Conservation (phyloP, 805 yeast genomes). For the Candida insectorum region DNA sequence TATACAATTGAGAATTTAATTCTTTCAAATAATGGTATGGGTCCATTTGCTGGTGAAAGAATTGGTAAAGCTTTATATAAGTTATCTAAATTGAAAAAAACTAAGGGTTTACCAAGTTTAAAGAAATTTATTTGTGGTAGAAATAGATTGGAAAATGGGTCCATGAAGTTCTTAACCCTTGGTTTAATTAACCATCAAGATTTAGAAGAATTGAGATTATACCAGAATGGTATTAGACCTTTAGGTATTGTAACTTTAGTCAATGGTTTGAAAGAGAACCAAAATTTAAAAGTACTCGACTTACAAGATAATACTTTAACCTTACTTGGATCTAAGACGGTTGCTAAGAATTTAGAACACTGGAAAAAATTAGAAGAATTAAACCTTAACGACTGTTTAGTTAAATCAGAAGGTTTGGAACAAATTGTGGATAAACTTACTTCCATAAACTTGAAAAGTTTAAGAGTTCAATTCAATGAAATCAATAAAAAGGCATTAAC, state of each 20-base stretch:
- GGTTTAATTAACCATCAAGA: slow-evolving; percentile 80
- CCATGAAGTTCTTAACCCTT: slow-evolving; percentile 77
- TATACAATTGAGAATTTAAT: slow-evolving; percentile 80
- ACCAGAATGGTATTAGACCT: slow-evolving; percentile 97
- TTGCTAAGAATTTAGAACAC: slow-evolving; percentile 41
- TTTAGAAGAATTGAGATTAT: slow-evolving; percentile 71
- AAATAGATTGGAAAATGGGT: slow-evolving; percentile 94
- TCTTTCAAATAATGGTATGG: slow-evolving; percentile 94
- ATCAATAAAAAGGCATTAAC: slow-evolving; percentile 64
- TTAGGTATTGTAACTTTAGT: slow-evolving; percentile 68
- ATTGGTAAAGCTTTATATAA: slow-evolving; percentile 82
- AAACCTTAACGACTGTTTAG: slow-evolving; percentile 83
- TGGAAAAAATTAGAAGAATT: slow-evolving; percentile 77
- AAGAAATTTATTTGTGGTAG: slow-evolving; percentile 95
- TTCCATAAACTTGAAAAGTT: slow-evolving; percentile 44
- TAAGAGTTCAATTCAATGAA: slow-evolving; percentile 88
- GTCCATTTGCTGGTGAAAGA: slow-evolving; percentile 95
- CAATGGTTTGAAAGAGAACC: slow-evolving; percentile 68
- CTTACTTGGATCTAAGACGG: slow-evolving; percentile 54
- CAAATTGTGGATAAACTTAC: slow-evolving; percentile 47
- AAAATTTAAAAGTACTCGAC: slow-evolving; percentile 65
- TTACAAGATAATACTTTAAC: slow-evolving; percentile 96
- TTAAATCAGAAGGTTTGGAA: slow-evolving; percentile 75
- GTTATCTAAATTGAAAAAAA: slow-evolving; percentile 61
- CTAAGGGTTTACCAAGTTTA: slow-evolving; percentile 47